Percentiles rank a stretch among this genome's conserved stretches.
These are phyloP conservation scores for Huntiella decipiens DNA, from an alignment of 2,329 filamentous ascomycete genomes.

Conservation along the genomic window DNA sequence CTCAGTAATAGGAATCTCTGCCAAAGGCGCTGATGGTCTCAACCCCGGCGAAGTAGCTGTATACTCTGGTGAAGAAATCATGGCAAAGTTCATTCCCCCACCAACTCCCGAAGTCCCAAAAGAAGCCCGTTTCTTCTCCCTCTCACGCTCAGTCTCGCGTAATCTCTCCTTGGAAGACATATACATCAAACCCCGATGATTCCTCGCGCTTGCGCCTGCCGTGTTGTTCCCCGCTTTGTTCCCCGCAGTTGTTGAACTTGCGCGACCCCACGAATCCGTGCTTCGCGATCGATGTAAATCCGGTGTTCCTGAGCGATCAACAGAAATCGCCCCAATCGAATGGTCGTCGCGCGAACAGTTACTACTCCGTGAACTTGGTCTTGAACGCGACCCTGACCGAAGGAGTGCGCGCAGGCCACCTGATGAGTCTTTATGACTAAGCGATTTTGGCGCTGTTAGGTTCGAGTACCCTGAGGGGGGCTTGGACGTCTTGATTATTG, in stretches of 20 bases:
- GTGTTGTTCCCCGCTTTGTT: too few relatives aligned
- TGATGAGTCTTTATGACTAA: constrained; percentile 27
- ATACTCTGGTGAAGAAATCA: constrained; percentile 16
- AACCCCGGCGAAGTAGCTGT: constrained; percentile 19
- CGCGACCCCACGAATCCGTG: constrained; percentile 44
- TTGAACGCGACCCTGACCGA: constrained; percentile 29
- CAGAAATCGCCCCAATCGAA: constrained; percentile 45
- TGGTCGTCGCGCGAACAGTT: constrained; percentile 36
- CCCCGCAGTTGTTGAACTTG: constrained; percentile 14
- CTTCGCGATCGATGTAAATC: constrained; percentile 35
- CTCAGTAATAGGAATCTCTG: constrained; percentile 36
- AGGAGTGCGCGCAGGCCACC: constrained; percentile 41
- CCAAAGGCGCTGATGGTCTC: constrained; percentile 16
- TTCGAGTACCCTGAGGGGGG: constrained; percentile 58
- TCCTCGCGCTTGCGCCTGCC: constrained; percentile 20
- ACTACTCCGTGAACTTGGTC: constrained; percentile 39
- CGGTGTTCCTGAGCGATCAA: constrained; percentile 33
- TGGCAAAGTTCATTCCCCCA: constrained; percentile 18
- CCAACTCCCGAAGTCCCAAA: constrained; percentile 21
- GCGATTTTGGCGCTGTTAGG: constrained; percentile 44
- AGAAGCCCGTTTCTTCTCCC: constrained; percentile 38
- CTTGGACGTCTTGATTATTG: constrained; percentile 65
- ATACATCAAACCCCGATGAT: constrained; percentile 45
- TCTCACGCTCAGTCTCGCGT: constrained; percentile 33
- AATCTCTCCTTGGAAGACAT: constrained; percentile 55